Conservation (phyloP, 1,284 basidiomycete species). For the Apiotrichum akiyoshidainum region DNA sequence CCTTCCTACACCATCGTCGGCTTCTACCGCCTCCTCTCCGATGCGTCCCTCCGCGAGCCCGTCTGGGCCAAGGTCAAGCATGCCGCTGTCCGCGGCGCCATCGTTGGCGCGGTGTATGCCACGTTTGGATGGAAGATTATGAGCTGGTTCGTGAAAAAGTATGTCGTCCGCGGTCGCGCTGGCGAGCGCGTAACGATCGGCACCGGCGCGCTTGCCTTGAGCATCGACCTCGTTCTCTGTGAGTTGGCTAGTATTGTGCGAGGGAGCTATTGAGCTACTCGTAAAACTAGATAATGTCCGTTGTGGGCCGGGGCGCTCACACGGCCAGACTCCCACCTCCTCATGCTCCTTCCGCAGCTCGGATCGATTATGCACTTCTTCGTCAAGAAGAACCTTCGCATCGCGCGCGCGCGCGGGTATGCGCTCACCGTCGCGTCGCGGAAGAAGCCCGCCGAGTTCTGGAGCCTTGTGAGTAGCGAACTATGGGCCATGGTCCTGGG, state of each 20-base stretch:
- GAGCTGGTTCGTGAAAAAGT: slow-evolving; percentile 43
- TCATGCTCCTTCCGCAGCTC: slow-evolving; percentile 68
- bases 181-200: slow-evolving; percentile 34
- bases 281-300: too few species aligned
- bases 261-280: too few species aligned
- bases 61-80: slow-evolving; percentile 49
- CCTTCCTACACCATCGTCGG: slow-evolving; percentile 47
- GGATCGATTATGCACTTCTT: slow-evolving; percentile 73
- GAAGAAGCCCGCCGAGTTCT: slow-evolving; percentile 75
- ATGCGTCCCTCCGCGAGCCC: slow-evolving; percentile 41
- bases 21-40: slow-evolving; percentile 44
- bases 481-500: too few species aligned
- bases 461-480: slow-evolving; percentile 54
- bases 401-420: slow-evolving; percentile 68
- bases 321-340: slow-evolving; percentile 65
- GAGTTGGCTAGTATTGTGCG: slow-evolving; percentile 12
- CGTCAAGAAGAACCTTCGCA: slow-evolving; percentile 69
- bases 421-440: slow-evolving; percentile 74
- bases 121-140: slow-evolving; percentile 38
- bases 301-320: too few species aligned
- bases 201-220: slow-evolving; percentile 23
- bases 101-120: slow-evolving; percentile 41
- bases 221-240: slow-evolving; percentile 43
- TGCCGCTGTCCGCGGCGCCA: slow-evolving; percentile 42
- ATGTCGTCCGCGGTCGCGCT: slow-evolving; percentile 28